Base-by-base conservation (phyloP, 164 flowering plant genomes). In the grape (Vitis vinifera) region DNA sequence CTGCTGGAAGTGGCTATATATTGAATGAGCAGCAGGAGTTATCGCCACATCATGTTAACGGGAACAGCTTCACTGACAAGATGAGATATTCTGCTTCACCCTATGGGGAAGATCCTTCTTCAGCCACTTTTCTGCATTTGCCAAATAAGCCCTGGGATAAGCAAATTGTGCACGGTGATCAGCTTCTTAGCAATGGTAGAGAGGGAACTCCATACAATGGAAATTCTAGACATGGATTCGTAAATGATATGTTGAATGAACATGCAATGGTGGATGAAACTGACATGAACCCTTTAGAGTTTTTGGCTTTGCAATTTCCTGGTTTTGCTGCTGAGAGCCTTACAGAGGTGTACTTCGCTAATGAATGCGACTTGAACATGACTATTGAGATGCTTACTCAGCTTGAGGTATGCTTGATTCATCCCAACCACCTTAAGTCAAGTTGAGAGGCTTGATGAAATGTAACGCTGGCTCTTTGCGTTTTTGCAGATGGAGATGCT, bases 241-340 rank as follows among this genome's bases (percentile, higher is more conserved):
- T 78, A 29, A 79, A 81, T 76, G 90, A 83, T 60, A 58, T 84
- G 71, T 62, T 82, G 9, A 79, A 72, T 69, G 94, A 93, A 55
- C 80, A 80, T 31, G 63, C 77, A 27, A 52, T 77, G 8, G n/a
- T 82, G 50, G 94, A 88, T 14, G 87, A 78, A 30, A 70, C 65
- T 67, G 88, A 85, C 15, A 68, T 85, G 62, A 84, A 84, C 62
- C 93, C 95, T 63, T 68, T 92, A 68, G 91, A 92, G 64, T 87
- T 85, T 78, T 76, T 96, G 85, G 95, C 93, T 57, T 75, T 87
- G 12, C 92, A 88, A 56, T 96, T 93, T 69, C 97, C 99, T 68
- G 98, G 97, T 23, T 93, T 96, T 88, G 89, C 99, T 65, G 89
- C 88, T 51, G 97, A 92, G 78, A 93, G 99, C 81, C 97, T 93